A percentile compares a stretch with the other conserved stretches of the same genome.
These are phyloP conservation scores for Candida schatavii DNA, from an alignment of 805 yeast species.

Conservation along the genomic window DNA sequence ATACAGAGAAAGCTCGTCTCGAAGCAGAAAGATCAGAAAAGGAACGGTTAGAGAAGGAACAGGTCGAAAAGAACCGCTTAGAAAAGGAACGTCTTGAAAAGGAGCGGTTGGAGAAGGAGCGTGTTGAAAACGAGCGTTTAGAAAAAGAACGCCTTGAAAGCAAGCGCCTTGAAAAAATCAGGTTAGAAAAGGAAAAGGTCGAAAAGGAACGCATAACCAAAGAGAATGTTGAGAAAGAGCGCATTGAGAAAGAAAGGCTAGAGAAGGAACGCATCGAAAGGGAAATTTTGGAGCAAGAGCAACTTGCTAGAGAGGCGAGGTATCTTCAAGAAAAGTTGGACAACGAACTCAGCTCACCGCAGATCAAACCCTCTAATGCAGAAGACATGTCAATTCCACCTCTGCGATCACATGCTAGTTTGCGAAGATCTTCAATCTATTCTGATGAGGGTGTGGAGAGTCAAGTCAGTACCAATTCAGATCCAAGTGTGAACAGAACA, in stretches of 20 bases:
- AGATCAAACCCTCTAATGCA: neutral
- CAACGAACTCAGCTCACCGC: neutral
- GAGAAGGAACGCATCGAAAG: conserved; percentile 2
- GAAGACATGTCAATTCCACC: neutral
- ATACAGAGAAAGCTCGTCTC: neutral
- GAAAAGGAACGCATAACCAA: neutral
- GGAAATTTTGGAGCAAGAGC: conserved; percentile 2
- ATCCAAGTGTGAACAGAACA: neutral
- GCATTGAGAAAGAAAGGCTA: neutral
- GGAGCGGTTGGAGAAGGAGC: conserved; percentile 2
- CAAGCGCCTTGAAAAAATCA: neutral
- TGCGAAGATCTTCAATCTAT: conserved; percentile 1
- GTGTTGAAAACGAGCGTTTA: neutral
- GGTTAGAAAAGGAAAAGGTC: neutral
- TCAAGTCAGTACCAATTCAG: neutral
- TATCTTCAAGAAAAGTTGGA: conserved; percentile 1
- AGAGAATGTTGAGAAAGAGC: neutral
- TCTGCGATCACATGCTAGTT: neutral
- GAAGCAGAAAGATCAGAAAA: neutral
- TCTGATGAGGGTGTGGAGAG: conserved; percentile 1
- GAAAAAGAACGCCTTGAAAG: conserved; percentile 3
- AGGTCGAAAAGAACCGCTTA: conserved; percentile 2
- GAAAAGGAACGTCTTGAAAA: conserved; percentile 2
- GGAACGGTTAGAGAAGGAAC: conserved; percentile 12
- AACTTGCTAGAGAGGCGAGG: conserved; percentile 3